Evolutionary conservation across 108 stramenopile species (phyloP).

Genomic region (Cyclotella choctawhatcheeana): DNA sequence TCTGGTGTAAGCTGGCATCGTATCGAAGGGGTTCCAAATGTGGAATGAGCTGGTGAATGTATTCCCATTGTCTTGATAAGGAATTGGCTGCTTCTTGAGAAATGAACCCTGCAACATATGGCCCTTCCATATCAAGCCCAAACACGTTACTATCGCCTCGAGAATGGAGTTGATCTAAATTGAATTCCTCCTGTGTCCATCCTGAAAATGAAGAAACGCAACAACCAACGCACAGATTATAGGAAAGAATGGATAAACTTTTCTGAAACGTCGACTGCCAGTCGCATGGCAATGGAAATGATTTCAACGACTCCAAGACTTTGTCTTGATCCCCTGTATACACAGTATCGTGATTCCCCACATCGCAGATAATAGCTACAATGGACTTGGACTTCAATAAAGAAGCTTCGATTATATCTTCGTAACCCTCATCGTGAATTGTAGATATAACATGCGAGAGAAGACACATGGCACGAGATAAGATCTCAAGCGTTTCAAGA

Average conservation of each 20-base stretch:
- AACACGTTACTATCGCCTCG: conserved; percentile 58
- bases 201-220: conserved; percentile 85
- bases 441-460: conserved; percentile 22
- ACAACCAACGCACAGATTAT: conserved; percentile 75
- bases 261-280: conserved; percentile 55
- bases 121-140: conserved; percentile 63
- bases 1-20: conserved; percentile 28
- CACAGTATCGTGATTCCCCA: conserved; percentile 10
- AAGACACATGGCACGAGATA: conserved; percentile 22
- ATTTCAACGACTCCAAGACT: conserved; percentile 25
- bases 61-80: conserved; percentile 62
- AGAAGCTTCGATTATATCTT: conserved; percentile 12
- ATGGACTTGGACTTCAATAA: conserved; percentile 19
- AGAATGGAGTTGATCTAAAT: conserved; percentile 54
- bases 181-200: conserved; percentile 79
- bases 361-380: conserved; percentile 33
- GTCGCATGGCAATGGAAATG: conserved; percentile 48
- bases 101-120: conserved; percentile 56
- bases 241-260: conserved; percentile 56
- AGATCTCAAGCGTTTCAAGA: conserved; percentile 30
- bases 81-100: conserved; percentile 30
- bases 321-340: neutral
- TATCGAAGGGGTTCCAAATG: conserved; percentile 54
- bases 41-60: conserved; percentile 47
- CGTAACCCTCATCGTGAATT: neutral